Base-by-base conservation (phyloP, 345 rosid genomes). In the Microthlaspi erraticum region DNA sequence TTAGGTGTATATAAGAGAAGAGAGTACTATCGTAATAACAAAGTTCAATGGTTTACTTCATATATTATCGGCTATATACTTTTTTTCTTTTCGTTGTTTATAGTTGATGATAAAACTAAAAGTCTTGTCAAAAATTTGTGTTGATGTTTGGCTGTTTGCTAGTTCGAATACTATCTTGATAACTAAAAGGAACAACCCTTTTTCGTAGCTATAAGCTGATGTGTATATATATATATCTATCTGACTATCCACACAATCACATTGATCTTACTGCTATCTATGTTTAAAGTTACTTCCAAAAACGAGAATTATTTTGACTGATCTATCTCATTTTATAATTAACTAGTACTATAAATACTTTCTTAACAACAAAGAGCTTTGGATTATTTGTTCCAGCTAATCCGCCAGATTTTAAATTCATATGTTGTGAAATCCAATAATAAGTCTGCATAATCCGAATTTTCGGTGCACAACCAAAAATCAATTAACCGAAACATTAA, bases 381-480 rank as follows among this genome's bases (percentile, higher is more conserved):
- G 29, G 7, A 55, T 72, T 55, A 16, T 55, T 72, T 55, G 34
- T 55, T 64, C 58, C 49, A 57, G 72, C 72, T 65, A 65, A 65
- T 65, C 32, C 29, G 7, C 77, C 46, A 65, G 71, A 49, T 2
- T 39, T 48, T 13, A 17, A 49, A 59, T 66, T 5, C 42, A 50
- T 48, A 39, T 49, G 66, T 20, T 48, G 34, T 73, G 33, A 31
- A 41, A 50, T 74, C 68, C 67, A 66, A 73, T 20, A 58, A 58
- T 14, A 74, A 59, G 67, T 74, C 55, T 59, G 72, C 41, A 53
- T 68, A 60, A 52, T 60, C 78, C 68, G 68, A 74, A 74, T 34
- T 36, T 43, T 52, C 58, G 69, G 63, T 43, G 52, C 60, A 57
- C 56, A 65, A 57, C 56, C 23, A 52, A 67, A 67, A 67, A 50